Percentiles rank a stretch among this genome's conserved stretches.
phyloP scores from a whole-genome alignment of 345 rosid genomes.

The Nasturtium officinale region DNA sequence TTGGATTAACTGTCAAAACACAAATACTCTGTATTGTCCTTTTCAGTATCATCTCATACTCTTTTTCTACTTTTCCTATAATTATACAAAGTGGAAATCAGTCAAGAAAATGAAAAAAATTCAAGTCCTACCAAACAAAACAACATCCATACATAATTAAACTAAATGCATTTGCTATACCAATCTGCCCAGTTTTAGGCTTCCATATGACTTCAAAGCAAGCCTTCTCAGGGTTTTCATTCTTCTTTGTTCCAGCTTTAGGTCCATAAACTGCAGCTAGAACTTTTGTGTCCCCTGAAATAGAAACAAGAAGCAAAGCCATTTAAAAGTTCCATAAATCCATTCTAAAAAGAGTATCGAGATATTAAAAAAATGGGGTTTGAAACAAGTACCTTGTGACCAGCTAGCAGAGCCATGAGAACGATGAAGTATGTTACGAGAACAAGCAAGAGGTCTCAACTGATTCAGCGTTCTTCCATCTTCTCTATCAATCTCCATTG shows the following conservation, averaged over 20 bases:
- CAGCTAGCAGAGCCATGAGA: slow-evolving; percentile 98
- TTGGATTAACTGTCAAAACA: slow-evolving; percentile 74
- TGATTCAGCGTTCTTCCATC: slow-evolving; percentile 73
- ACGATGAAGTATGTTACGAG: slow-evolving; percentile 75
- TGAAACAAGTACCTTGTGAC: slow-evolving; percentile 67
- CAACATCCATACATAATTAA: background rate
- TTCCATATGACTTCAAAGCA: slow-evolving; percentile 93
- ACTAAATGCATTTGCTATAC: slow-evolving; percentile 34
- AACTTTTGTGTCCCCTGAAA: slow-evolving; percentile 81
- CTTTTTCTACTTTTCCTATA: slow-evolving; percentile 76
- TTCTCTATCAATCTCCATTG: slow-evolving; percentile 66
- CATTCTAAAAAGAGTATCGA: background rate
- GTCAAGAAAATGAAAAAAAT: background rate
- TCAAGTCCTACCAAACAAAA: background rate
- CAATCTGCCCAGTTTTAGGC: slow-evolving; percentile 89
- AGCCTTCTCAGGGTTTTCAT: slow-evolving; percentile 90
- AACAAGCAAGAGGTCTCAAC: slow-evolving; percentile 75
- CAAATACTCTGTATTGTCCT: slow-evolving; percentile 86
- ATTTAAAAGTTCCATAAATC: background rate
- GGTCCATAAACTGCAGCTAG: slow-evolving; percentile 94
- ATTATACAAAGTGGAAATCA: background rate
- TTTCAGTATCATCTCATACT: slow-evolving; percentile 81
- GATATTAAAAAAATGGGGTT: background rate
- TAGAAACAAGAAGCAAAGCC: background rate
- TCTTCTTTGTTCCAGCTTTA: slow-evolving; percentile 85